Evolutionary conservation across 768 basidiomycete genomes (phyloP), one percentile per base, ranked within the genome.

Genomic region (Imleria badia): DNA sequence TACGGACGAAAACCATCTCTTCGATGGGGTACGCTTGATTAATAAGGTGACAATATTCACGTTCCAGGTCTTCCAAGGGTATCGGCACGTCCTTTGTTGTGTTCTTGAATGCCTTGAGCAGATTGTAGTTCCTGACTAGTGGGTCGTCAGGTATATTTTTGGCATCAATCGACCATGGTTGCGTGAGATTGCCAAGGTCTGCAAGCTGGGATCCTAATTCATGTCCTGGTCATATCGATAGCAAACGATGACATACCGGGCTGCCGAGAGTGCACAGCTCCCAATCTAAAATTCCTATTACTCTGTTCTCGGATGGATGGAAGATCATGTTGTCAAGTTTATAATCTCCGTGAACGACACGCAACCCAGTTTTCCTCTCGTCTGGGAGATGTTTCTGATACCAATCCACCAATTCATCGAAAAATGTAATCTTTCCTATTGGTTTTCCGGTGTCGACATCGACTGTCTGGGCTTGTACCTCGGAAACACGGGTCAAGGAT

Each of bases 291-390:
- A 99, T 93, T 6, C 93, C 97, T 58, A 98, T 94, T 5, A 98
- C 94, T 39, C 82, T 78, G 56, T 94, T 92, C 71, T 98, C 87
- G 0, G 86, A 91, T 0, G 89, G 87, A 62, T 98, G 95, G 73
- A 97, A 98, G 59, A 98, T 81, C 59, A 99, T 70, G 70, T 99
- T 99, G 72, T 99, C 96, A n/a, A 96, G 77, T 70, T 99, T 99
- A 69, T 91, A 98, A 71, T 99, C 96, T 26, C 96, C 96, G 67
- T 98, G 96, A 6, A 98, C 94, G 59, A 99, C 85, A n/a, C 91
- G 84, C 50, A 81, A 75, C 1, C 90, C 91, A 1, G 80, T 81
- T 67, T 84, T 84, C 58, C 67, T 74, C 72, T 95, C 93, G 63
- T 91, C 83, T 3, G 92, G 94, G 26, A 91, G 73, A 64, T 91